phyloP scores from a whole-genome alignment of 164 flowering plant genomes.

The Umbilicus rupestris region DNA sequence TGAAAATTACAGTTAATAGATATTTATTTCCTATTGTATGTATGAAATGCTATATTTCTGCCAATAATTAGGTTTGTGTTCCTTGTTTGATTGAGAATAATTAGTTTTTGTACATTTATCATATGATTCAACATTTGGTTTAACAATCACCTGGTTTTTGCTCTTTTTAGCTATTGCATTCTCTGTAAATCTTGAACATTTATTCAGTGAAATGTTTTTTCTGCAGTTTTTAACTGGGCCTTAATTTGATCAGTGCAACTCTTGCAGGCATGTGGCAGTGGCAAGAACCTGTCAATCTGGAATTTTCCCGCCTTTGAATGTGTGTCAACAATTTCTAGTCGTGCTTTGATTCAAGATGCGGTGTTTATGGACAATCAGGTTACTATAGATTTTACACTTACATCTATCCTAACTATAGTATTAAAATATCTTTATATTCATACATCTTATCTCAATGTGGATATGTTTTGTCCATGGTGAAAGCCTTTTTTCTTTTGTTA shows the following conservation, averaged over 20 bases:
- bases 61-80: not conserved
- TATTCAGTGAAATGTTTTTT: not conserved
- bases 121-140: not conserved
- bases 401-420: not conserved
- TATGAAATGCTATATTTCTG: not conserved
- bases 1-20: not conserved
- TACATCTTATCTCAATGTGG: not conserved
- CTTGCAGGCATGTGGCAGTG: slow-evolving; percentile 69
- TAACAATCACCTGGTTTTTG: not conserved
- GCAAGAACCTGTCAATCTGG: slow-evolving; percentile 66
- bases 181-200: not conserved
- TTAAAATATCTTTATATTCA: not conserved
- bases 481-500: not conserved
- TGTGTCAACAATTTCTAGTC: slow-evolving; percentile 37
- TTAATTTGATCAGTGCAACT: not conserved
- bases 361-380: slow-evolving; percentile 75
- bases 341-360: slow-evolving; percentile 56
- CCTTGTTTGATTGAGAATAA: not conserved
- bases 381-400: slow-evolving; percentile 12
- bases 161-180: not conserved
- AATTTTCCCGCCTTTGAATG: slow-evolving; percentile 72
- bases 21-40: not conserved
- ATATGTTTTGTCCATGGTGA: not conserved
- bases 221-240: not conserved
- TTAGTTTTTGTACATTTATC: not conserved